A percentile compares a stretch with the other conserved stretches of the same genome.
Evolutionary conservation across 257 asterid species (phyloP).

Genomic region (Salvia rosmarinus): DNA sequence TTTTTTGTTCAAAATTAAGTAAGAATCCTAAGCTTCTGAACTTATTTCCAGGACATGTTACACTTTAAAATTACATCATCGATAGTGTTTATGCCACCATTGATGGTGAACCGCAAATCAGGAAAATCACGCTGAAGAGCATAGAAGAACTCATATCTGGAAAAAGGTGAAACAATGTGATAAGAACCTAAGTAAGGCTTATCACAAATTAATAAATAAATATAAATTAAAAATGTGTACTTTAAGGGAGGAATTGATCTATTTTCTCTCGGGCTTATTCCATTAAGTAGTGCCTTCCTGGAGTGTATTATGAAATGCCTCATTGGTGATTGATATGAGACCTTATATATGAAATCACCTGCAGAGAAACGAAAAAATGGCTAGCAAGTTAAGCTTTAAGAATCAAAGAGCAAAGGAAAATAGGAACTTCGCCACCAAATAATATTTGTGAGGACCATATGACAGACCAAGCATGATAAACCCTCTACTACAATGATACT

Average conservation of each 20-base stretch:
- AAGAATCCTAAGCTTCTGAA: slow-evolving; percentile 23
- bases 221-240: slow-evolving; percentile 45
- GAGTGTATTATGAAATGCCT: slow-evolving; percentile 94
- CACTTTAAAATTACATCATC: slow-evolving; percentile 66
- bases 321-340: slow-evolving; percentile 88
- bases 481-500: too few species aligned
- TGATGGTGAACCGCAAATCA: slow-evolving; percentile 81
- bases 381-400: too few species aligned
- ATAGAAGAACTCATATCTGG: slow-evolving; percentile 92
- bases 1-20: background rate
- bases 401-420: too few species aligned
- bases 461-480: too few species aligned
- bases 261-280: slow-evolving; percentile 91
- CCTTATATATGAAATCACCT: slow-evolving; percentile 94
- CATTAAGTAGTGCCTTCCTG: slow-evolving; percentile 92
- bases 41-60: slow-evolving; percentile 13
- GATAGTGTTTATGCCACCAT: slow-evolving; percentile 89
- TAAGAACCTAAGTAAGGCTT: slow-evolving; percentile 13
- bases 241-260: slow-evolving; percentile 89
- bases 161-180: slow-evolving; percentile 24
- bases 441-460: too few species aligned
- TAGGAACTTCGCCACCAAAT: too few species aligned
- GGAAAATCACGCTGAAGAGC: slow-evolving; percentile 98
- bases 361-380: slow-evolving; percentile 42
- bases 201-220: background rate